phyloP scores from a whole-genome alignment of 2,329 filamentous ascomycete species.

The Albifimbria verrucaria region DNA sequence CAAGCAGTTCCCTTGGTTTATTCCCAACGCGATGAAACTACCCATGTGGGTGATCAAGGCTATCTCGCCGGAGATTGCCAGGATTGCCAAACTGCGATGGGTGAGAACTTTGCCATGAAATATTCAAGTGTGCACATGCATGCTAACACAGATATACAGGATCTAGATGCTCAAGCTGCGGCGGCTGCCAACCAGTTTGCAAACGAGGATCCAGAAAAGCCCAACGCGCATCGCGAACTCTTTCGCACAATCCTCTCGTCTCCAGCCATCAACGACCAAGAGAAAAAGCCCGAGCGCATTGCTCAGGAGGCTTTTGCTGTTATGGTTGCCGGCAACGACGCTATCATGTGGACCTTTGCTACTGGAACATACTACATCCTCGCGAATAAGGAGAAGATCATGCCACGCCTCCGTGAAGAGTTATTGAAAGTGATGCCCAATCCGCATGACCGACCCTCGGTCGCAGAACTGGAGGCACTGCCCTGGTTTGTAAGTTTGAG shows the following conservation, averaged over 20 bases:
- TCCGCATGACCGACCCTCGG: background rate
- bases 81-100: background rate
- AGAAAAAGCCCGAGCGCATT: background rate
- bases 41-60: background rate
- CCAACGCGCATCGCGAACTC: background rate
- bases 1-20: conserved; percentile 6
- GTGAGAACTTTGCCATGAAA: background rate
- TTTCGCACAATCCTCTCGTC: background rate
- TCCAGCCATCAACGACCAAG: background rate
- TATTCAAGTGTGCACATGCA: background rate
- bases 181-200: background rate
- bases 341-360: background rate
- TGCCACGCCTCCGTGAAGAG: background rate
- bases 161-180: background rate
- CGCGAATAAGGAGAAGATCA: background rate
- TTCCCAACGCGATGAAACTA: background rate
- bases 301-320: background rate
- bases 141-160: background rate
- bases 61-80: background rate
- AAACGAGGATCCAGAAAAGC: background rate
- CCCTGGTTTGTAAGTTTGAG: background rate
- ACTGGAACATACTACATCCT: background rate
- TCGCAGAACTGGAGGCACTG: background rate
- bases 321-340: background rate
- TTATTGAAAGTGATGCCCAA: background rate